These are phyloP conservation scores for Aspergillus sp. DNA, from an alignment of 2,329 filamentous ascomycete species.

Conservation along the genomic window DNA sequence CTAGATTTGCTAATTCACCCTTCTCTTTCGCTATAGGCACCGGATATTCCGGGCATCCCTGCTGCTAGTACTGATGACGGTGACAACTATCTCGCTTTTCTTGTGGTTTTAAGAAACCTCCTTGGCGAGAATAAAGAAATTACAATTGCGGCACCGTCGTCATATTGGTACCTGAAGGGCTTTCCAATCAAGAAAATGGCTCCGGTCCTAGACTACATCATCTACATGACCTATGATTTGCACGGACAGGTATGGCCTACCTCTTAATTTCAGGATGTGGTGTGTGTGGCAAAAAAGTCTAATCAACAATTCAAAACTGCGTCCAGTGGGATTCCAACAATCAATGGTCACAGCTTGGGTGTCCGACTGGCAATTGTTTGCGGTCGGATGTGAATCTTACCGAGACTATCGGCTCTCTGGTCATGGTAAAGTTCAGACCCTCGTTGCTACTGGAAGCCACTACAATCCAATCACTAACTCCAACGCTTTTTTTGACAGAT, in stretches of 20 bases:
- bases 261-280: background rate
- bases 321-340: slow-evolving; percentile 13
- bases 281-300: background rate
- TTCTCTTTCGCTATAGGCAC: background rate
- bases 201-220: slow-evolving; percentile 18
- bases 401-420: background rate
- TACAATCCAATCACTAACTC: background rate
- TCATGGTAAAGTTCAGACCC: background rate
- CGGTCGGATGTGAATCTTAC: slow-evolving; percentile 13
- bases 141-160: slow-evolving; percentile 32
- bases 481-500: background rate
- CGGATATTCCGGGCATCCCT: slow-evolving; percentile 29
- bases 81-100: slow-evolving; percentile 39
- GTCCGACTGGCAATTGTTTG: slow-evolving; percentile 12
- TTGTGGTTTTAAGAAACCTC: slow-evolving; percentile 26
- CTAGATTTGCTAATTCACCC: background rate
- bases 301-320: background rate
- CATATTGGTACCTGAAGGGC: slow-evolving; percentile 30
- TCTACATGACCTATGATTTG: slow-evolving; percentile 26
- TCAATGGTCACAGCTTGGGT: slow-evolving; percentile 8
- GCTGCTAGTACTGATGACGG: slow-evolving; percentile 32
- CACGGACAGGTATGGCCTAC: slow-evolving; percentile 14
- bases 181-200: slow-evolving; percentile 20
- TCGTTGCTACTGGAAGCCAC: background rate
- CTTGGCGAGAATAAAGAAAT: slow-evolving; percentile 24